Conservation (phyloP, 345 rosid species). For the Salix purpurea region DNA sequence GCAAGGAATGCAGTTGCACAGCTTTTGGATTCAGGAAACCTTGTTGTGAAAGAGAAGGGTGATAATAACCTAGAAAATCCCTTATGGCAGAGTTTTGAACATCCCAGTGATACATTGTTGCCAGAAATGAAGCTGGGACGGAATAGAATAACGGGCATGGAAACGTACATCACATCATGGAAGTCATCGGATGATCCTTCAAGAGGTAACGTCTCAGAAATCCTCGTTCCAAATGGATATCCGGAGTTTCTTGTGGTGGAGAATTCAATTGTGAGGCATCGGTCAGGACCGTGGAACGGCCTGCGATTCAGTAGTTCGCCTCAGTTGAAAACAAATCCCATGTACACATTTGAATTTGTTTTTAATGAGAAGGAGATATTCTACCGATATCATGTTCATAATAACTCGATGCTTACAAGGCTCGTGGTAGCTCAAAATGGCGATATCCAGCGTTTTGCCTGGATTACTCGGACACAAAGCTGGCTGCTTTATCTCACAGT, state of each 20-base stretch:
- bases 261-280: slow-evolving; percentile 10
- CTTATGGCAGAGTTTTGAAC: not conserved
- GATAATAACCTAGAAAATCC: no score
- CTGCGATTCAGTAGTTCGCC: slow-evolving; percentile 14
- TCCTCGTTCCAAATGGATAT: slow-evolving; percentile 19
- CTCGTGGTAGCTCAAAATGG: not conserved
- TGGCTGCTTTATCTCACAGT: not conserved
- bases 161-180: slow-evolving; percentile 31
- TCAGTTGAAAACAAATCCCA: not conserved
- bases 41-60: no score
- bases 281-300: slow-evolving; percentile 39
- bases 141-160: not conserved
- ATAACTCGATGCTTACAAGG: not conserved
- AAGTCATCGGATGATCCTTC: slow-evolving; percentile 33
- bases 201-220: slow-evolving; percentile 17
- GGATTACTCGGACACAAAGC: not conserved
- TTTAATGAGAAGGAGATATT: not conserved
- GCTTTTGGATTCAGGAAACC: no score
- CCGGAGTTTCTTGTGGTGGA: slow-evolving; percentile 17
- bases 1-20: not conserved
- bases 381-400: not conserved
- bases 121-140: not conserved
- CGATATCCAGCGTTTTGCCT: not conserved
- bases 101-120: not conserved
- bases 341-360: not conserved